Base-by-base conservation (phyloP, 1,284 basidiomycete genomes). In the Heterobasidion occidentale region DNA sequence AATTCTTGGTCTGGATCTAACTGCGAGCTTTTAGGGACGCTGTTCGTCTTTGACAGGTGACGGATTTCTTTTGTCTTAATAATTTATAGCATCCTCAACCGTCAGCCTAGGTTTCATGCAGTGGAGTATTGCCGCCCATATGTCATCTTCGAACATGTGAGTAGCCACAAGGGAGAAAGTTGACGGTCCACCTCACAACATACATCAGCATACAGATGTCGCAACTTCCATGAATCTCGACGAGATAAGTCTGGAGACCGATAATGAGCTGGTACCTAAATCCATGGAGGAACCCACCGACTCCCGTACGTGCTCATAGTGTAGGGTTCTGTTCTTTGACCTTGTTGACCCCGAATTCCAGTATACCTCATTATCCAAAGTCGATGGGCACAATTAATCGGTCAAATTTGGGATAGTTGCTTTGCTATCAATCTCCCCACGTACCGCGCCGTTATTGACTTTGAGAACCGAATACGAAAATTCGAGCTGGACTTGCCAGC, bases 351-450 rank as follows among this genome's bases (percentile, higher is more conserved):
- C 27, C 4, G 27, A 27, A 27, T 27, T 27, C 4, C 27, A 27
- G 64, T 60, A 15, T 65, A 53, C 53, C 60, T 59, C 36, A 11
- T 64, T 8, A 54, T 60, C 38, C 58, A 62, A 14, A 53, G 51
- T 19, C 55, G 58, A 38, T 54, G 58, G 27, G 27, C 53, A 11
- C 51, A 47, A 53, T 44, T 65, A n/a, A 27, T 44, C 2, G 64
- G 64, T 2, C 57, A 46, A 9, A 59, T 64, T 36, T 65, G 64
- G 60, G 64, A 65, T 46, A 49, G 56, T 38, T 65, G 64, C 53
- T 65, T 65, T 53, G 35, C 58, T 35, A 49, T 61, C 48, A 46
- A 54, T 11, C 36, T 60, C n/a, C 64, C 64, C 19, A 64, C 64
- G 1, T 65, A 65, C 55, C 58, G 53, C 8, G 48, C 44, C n/a